A percentile compares a stretch with the other conserved stretches of the same genome.
phyloP scores from a whole-genome alignment of 2,329 filamentous ascomycete genomes.

The Colletotrichum sp. region DNA sequence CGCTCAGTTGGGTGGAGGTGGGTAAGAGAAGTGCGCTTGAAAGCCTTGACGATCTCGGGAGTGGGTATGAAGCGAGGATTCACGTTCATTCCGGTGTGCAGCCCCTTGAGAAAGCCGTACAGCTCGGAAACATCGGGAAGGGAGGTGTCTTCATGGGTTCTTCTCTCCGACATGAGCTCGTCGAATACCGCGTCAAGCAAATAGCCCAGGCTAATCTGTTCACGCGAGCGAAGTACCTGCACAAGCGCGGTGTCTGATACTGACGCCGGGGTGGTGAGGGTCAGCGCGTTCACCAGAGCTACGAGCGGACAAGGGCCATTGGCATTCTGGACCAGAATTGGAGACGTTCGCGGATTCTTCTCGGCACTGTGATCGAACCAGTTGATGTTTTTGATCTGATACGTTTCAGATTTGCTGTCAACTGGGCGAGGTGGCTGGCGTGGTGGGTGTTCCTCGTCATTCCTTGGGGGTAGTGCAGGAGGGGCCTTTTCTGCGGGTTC shows the following conservation, averaged over 20 bases:
- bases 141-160: constrained; percentile 65
- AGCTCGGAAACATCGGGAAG: constrained; percentile 89
- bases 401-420: constrained; percentile 72
- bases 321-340: constrained; percentile 88
- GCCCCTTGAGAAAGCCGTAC: constrained; percentile 83
- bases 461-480: constrained; percentile 45
- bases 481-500: neutral
- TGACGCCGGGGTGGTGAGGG: constrained; percentile 77
- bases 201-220: constrained; percentile 86
- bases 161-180: constrained; percentile 82
- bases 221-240: constrained; percentile 77
- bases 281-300: constrained; percentile 90
- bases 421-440: constrained; percentile 39
- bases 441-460: constrained; percentile 36
- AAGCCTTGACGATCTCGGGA: constrained; percentile 48
- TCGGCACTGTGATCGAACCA: constrained; percentile 74
- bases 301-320: constrained; percentile 95
- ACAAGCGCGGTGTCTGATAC: constrained; percentile 72
- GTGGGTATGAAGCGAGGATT: constrained; percentile 85
- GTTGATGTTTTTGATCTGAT: constrained; percentile 89
- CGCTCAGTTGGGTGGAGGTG: constrained; percentile 57
- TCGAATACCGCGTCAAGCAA: constrained; percentile 91
- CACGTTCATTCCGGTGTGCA: constrained; percentile 98
- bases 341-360: constrained; percentile 75
- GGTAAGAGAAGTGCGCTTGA: constrained; percentile 57